Evolutionary conservation across 495 filamentous ascomycete species (phyloP).

Genomic region (Tuber brumale): DNA sequence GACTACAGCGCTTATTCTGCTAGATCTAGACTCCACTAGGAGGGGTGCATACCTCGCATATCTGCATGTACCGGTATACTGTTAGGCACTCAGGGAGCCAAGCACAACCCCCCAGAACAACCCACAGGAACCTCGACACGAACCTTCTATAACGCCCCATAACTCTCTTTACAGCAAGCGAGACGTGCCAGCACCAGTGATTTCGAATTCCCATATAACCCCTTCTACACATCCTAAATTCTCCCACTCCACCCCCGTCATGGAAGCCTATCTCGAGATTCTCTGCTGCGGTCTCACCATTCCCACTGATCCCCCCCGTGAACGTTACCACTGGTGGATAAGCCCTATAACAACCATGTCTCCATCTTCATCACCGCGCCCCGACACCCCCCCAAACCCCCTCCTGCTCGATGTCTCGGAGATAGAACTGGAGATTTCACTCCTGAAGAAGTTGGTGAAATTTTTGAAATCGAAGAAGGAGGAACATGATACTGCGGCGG

Average conservation of each 20-base stretch:
- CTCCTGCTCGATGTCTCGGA: not conserved
- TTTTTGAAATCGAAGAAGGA: not conserved
- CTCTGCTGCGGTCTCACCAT: not conserved
- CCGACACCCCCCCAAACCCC: not conserved
- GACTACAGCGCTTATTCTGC: not conserved
- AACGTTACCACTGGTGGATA: conserved; percentile 2
- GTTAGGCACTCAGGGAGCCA: not conserved
- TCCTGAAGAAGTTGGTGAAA: not conserved
- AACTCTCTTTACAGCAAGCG: not conserved
- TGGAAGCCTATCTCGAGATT: not conserved
- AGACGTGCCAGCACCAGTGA: not conserved
- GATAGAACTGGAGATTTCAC: not conserved
- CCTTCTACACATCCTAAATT: not conserved
- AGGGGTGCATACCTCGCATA: not conserved
- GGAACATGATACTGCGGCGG: not conserved
- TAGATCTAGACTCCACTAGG: not conserved
- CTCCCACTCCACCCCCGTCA: not conserved
- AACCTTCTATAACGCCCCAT: not conserved
- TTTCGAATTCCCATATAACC: not conserved
- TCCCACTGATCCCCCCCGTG: not conserved
- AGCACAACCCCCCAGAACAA: not conserved
- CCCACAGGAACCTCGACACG: not conserved
- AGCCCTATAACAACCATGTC: not conserved
- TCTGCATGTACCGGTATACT: not conserved
- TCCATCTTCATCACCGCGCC: not conserved